Conservation (phyloP, 495 filamentous ascomycete genomes). For the Aspergillus mulundensis region DNA sequence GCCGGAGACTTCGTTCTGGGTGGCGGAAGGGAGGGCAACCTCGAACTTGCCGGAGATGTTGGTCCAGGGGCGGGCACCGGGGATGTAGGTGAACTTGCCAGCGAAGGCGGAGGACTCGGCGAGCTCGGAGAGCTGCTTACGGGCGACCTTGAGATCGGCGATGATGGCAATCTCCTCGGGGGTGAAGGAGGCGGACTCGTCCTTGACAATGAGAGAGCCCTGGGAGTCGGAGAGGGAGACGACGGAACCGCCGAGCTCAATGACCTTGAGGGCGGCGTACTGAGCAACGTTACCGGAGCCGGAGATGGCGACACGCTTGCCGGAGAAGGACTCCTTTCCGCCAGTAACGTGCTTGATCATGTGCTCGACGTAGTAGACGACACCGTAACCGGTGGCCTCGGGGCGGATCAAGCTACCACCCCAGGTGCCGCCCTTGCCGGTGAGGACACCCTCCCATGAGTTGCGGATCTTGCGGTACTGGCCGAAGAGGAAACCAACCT, state of each 20-base stretch:
- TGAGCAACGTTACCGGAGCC: slow-evolving; percentile 98
- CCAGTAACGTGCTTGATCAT: slow-evolving; percentile 84
- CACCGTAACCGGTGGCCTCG: slow-evolving; percentile 94
- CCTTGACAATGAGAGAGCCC: slow-evolving; percentile 72
- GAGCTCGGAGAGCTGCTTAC: slow-evolving; percentile 70
- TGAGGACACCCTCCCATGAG: slow-evolving; percentile 91
- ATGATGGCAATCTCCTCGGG: slow-evolving; percentile 74
- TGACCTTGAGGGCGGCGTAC: slow-evolving; percentile 93
- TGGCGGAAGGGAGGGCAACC: slow-evolving; percentile 86
- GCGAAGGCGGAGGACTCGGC: slow-evolving; percentile 47
- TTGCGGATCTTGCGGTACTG: slow-evolving; percentile 86
- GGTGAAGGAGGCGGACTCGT: slow-evolving; percentile 57
- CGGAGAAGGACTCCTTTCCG: slow-evolving; percentile 79
- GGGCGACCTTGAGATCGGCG: slow-evolving; percentile 78
- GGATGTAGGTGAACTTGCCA: slow-evolving; percentile 80
- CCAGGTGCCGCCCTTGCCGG: slow-evolving; percentile 90
- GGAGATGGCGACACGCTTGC: slow-evolving; percentile 93
- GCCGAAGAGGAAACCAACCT: slow-evolving; percentile 94
- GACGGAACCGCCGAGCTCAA: slow-evolving; percentile 91
- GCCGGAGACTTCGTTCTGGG: slow-evolving; percentile 92
- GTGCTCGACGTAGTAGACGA: slow-evolving; percentile 95
- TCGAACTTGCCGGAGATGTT: slow-evolving; percentile 84
- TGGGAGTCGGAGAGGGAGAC: slow-evolving; percentile 93
- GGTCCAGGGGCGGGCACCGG: slow-evolving; percentile 85
- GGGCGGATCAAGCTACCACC: slow-evolving; percentile 93